A percentile compares a stretch with the other conserved stretches of the same genome.
Evolutionary conservation across 108 stramenopile species (phyloP).

Genomic region (Skeletonema grethae): DNA sequence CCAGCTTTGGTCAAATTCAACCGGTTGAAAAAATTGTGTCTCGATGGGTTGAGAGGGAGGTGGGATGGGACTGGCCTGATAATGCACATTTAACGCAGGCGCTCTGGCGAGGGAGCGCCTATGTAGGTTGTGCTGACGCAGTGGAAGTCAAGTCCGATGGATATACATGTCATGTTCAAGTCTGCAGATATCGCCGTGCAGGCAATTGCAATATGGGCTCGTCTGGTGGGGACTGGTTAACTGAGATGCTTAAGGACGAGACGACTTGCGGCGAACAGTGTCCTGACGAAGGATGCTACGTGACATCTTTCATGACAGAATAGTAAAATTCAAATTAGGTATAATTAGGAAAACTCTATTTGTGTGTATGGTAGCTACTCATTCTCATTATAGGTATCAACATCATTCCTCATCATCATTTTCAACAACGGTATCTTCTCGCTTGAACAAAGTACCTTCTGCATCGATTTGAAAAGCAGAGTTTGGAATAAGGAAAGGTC

Average conservation of each 20-base stretch:
- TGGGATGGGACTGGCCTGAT: background rate
- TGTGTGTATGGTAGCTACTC: too few species aligned
- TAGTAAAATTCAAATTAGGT: background rate
- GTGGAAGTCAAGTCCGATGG: constrained; percentile 5
- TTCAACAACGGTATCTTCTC: background rate
- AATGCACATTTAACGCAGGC: constrained; percentile 9
- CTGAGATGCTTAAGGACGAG: constrained; percentile 18
- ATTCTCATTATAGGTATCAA: background rate
- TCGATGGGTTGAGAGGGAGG: constrained; percentile 15
- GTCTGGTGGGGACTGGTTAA: constrained; percentile 28
- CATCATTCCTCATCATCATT: background rate
- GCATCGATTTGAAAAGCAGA: constrained; percentile 60
- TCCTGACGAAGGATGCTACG: constrained; percentile 40
- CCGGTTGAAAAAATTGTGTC: background rate
- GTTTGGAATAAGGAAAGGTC: constrained; percentile 68
- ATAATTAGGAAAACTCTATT: background rate
- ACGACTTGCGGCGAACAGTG: constrained; percentile 39
- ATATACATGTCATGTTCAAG: constrained; percentile 25
- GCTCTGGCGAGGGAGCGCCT: constrained; percentile 26
- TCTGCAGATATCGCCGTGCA: constrained; percentile 48
- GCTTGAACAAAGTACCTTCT: constrained; percentile 37
- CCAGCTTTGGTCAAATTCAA: background rate
- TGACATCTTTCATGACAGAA: background rate
- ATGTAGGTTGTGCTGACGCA: constrained; percentile 40
- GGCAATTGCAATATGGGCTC: constrained; percentile 42